Evolutionary conservation across 257 asterid species (phyloP), one percentile per base, ranked within the genome.

Genomic region (Misopates orontium): DNA sequence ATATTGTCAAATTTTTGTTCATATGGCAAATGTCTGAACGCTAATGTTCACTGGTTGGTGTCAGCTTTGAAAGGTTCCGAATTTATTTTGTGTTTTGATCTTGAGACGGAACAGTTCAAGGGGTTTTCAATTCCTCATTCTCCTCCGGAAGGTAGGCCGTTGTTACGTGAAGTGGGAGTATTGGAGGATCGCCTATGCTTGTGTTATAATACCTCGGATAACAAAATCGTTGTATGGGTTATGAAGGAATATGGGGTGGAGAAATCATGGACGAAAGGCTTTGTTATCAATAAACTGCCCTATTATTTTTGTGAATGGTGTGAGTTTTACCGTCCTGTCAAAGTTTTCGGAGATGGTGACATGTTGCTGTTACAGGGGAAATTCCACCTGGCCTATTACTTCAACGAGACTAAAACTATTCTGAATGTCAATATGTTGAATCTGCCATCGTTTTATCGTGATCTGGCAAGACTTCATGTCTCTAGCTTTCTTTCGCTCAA

Each of bases 161-260:
- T n/a, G n/a, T n/a, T n/a, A n/a, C 62, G 70, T 0, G 44, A 39
- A 8, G 22, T 80, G 21, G 66, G 52, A n/a, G 50, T 15, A 40
- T 58, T 77, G 48, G 51, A 51, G 15, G 64, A 20, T n/a, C 41
- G 48, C 20, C 60, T 83, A 0, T 72, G 83, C 56, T 10, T 77
- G 2, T 67, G 80, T 1, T 76, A 83, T 17, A 77, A 75, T 31
- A 20, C 82, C 1, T 62, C 71, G 10, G 76, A 67, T n/a, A 50
- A 19, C 1, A 71, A 72, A 24, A 67, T 83, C 39, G 68, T 65
- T 11, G 40, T 83, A 0, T 79, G 86, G 89, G 56, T 58, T 62
- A 69, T 83, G 85, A 77, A 75, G 75, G 77, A 79, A 49, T 80
- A 77, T 11, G 78, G 78, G 54, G 73, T 59, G 4, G 69, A 75